These are phyloP conservation scores for Apodospora peruviana DNA, from an alignment of 495 filamentous ascomycete species.

Conservation along the genomic window DNA sequence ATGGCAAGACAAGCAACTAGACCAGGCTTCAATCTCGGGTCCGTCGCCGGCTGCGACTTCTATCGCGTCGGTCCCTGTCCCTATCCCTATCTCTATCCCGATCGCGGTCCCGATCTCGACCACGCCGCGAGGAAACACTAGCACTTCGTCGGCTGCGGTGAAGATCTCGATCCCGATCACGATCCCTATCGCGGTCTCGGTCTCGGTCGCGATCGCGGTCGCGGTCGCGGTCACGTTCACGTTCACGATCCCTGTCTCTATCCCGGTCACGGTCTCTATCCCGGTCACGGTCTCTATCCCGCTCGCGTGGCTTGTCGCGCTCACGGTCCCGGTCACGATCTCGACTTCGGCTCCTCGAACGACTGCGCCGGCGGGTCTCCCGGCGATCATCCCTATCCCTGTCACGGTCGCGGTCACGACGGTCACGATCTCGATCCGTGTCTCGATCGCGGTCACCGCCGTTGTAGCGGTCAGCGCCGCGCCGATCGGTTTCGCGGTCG, in stretches of 20 bases:
- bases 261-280: conserved; percentile 19
- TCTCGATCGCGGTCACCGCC: conserved; percentile 17
- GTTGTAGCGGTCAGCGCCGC: conserved; percentile 7
- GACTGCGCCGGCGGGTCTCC: conserved; percentile 12
- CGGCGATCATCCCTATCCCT: conserved; percentile 9
- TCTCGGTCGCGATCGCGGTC: conserved; percentile 8
- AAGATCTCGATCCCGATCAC: conserved; percentile 12
- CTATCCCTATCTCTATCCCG: conserved; percentile 13
- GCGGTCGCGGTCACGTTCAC: too few relatives aligned
- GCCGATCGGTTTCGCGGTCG: conserved; percentile 13
- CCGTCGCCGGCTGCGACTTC: conserved; percentile 17
- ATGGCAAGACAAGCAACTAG: neutral
- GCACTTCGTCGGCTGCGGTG: neutral
- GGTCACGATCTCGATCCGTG: conserved; percentile 19
- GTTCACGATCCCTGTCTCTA: conserved; percentile 8
- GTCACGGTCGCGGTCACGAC: conserved; percentile 11
- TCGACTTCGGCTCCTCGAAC: conserved; percentile 13
- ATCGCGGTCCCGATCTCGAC: conserved; percentile 18
- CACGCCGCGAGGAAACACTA: neutral
- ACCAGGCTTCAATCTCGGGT: conserved; percentile 19
- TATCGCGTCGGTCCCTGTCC: conserved; percentile 11
- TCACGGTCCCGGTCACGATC: conserved; percentile 14
- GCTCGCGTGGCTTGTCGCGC: conserved; percentile 10
- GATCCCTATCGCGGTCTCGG: conserved; percentile 10
- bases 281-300: conserved; percentile 9